Evolutionary conservation across 805 yeast species (phyloP).

Genomic region (Tanozyma kutaoensis): DNA sequence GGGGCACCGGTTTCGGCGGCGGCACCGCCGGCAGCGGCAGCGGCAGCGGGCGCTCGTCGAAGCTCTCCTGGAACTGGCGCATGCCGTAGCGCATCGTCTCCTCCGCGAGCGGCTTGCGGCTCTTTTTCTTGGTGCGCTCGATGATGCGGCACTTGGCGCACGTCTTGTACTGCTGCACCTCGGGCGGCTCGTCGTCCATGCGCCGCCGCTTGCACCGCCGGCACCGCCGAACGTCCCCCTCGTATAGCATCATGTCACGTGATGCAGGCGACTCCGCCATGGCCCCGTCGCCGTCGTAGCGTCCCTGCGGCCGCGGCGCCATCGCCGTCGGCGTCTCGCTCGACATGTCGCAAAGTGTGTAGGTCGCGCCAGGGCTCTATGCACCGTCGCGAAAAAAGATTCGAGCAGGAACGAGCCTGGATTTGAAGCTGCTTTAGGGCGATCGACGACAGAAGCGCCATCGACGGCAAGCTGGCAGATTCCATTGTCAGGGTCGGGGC

Average conservation of each 20-base stretch:
- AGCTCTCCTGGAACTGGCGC: slow-evolving; percentile 31
- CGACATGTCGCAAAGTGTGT: too few species aligned
- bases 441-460: too few species aligned
- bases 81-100: slow-evolving; percentile 32
- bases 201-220: slow-evolving; percentile 48
- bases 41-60: slow-evolving; percentile 4
- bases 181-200: slow-evolving; percentile 41
- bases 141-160: slow-evolving; percentile 47
- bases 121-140: slow-evolving; percentile 31
- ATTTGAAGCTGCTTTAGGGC: too few species aligned
- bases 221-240: slow-evolving; percentile 22
- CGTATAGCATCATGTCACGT: background rate
- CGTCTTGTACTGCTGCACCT: slow-evolving; percentile 41
- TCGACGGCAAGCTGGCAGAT: too few species aligned
- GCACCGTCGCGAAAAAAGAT: too few species aligned
- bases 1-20: slow-evolving; percentile 6
- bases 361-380: too few species aligned
- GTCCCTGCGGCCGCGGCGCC: too few species aligned
- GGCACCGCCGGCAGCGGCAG: slow-evolving; percentile 8
- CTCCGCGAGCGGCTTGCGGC: slow-evolving; percentile 31
- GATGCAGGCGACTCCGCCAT: too few species aligned
- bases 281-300: too few species aligned
- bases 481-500: too few species aligned
- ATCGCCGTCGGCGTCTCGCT: too few species aligned
- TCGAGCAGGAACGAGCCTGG: too few species aligned